phyloP scores from a whole-genome alignment of 2,329 filamentous ascomycete genomes.

The Cordyceps militaris region DNA sequence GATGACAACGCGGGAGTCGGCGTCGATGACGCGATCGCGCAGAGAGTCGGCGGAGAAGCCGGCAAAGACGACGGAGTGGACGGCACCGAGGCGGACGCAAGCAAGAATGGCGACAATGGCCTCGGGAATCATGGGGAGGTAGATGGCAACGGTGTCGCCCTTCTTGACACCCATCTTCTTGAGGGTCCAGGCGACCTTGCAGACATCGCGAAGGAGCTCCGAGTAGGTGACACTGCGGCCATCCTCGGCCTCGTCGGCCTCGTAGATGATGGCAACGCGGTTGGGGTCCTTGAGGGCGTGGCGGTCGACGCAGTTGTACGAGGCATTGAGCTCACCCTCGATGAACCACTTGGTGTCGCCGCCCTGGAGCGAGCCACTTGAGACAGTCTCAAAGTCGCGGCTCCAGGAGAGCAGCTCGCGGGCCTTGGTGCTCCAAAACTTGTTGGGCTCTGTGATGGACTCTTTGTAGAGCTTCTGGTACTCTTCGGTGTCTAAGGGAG shows the following conservation, averaged over 20 bases:
- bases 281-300: constrained; percentile 93
- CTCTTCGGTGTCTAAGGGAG: constrained; percentile 50
- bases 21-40: constrained; percentile 89
- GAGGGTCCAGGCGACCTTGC: constrained; percentile 75
- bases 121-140: constrained; percentile 98
- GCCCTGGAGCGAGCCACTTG: constrained; percentile 63
- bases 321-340: constrained; percentile 89
- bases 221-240: constrained; percentile 88
- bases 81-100: constrained; percentile 83
- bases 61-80: constrained; percentile 96
- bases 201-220: constrained; percentile 89
- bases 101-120: constrained; percentile 87
- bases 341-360: constrained; percentile 94
- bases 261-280: constrained; percentile 95
- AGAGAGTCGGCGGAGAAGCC: constrained; percentile 96
- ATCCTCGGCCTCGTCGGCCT: constrained; percentile 83
- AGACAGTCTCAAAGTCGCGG: constrained; percentile 84
- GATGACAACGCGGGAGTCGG: constrained; percentile 85
- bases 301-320: constrained; percentile 94
- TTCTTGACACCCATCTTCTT: constrained; percentile 96
- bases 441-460: constrained; percentile 81
- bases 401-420: constrained; percentile 88
- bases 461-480: constrained; percentile 66
- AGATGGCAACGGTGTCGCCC: constrained; percentile 94
- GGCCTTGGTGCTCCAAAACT: constrained; percentile 83